Conservation (phyloP, 2,329 filamentous ascomycete species). For the Fusarium caatingaense region DNA sequence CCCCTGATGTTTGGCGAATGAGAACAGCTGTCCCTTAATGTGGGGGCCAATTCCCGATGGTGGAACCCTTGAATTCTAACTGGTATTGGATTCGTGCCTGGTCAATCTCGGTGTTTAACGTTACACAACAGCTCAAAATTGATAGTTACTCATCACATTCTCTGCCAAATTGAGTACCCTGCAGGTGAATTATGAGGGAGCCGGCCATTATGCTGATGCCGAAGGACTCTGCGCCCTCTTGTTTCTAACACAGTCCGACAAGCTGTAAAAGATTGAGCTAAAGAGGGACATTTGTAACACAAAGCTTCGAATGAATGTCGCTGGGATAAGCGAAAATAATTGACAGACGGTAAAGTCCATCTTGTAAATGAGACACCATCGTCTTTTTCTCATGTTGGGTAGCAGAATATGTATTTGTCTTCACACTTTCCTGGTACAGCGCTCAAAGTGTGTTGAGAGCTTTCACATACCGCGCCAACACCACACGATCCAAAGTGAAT, state of each 20-base stretch:
- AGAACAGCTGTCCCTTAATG: conserved; percentile 40
- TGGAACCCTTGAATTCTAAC: not conserved
- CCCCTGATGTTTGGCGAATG: conserved; percentile 25
- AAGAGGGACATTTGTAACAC: too few relatives aligned
- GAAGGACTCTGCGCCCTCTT: not conserved
- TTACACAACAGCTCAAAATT: not conserved
- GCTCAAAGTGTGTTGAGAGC: too few relatives aligned
- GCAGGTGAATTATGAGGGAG: not conserved
- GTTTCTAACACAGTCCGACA: not conserved
- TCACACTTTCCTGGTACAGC: too few relatives aligned
- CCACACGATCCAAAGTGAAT: too few relatives aligned
- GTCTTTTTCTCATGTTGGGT: too few relatives aligned
- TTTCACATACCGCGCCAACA: too few relatives aligned
- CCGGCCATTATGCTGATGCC: not conserved
- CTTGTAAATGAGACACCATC: too few relatives aligned
- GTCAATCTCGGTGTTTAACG: not conserved
- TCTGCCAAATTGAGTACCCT: not conserved
- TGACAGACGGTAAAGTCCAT: not conserved
- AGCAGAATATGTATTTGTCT: too few relatives aligned
- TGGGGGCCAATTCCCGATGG: conserved; percentile 8
- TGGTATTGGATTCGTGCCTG: conserved; percentile 14
- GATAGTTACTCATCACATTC: not conserved
- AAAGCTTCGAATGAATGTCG: too few relatives aligned
- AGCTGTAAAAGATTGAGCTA: too few relatives aligned
- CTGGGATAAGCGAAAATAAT: not conserved